Evolutionary conservation across 768 basidiomycete genomes (phyloP), one percentile per base, ranked within the genome.

Genomic region (Boletellus ananas): DNA sequence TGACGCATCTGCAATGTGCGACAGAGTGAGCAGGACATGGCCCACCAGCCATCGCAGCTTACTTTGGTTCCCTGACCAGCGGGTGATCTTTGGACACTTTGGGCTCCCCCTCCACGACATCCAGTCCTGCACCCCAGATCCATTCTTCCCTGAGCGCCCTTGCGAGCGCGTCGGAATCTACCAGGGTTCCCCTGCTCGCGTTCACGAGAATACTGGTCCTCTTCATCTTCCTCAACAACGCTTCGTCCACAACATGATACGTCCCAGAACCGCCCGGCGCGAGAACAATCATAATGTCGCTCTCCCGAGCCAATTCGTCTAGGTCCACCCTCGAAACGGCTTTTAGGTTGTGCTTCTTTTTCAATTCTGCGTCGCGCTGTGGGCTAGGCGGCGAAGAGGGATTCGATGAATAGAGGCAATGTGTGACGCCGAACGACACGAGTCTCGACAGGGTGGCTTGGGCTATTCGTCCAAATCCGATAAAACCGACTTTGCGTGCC

Each of bases 401-500:
- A 54, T 78, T 82, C 8, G 77, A 74, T 5, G 77, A 65, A 70
- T 93, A 95, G 37, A 94, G 55, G 55, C 83, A 84, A 57, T 80
- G 73, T 0, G 81, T 86, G 60, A 91, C 76, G 21, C 87, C 92
- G 63, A 97, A 97, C 1, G 89, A 82, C 10, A 88, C 70, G 34
- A 97, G 79, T 3, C 95, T 83, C 2, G 77, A 68, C 36, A 95
- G 78, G 0, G 87, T 88, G 18, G 86, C 86, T 59, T 94, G 90
- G 0, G 93, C 83, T 58, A 98, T 98, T 21, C 95, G 83, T 6
- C 95, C 95, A 58, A 98, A 97, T 12, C 96, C 96, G 29, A 98
- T 74, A 72, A 98, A 96, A 1, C 92, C 94, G 2, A 85, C 81
- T 1, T 85, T 94, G 37, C 85, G 81, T 8, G 64, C 76, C 3